Conservation (phyloP, 2,329 filamentous ascomycete species). For the Fusarium burgessii region DNA sequence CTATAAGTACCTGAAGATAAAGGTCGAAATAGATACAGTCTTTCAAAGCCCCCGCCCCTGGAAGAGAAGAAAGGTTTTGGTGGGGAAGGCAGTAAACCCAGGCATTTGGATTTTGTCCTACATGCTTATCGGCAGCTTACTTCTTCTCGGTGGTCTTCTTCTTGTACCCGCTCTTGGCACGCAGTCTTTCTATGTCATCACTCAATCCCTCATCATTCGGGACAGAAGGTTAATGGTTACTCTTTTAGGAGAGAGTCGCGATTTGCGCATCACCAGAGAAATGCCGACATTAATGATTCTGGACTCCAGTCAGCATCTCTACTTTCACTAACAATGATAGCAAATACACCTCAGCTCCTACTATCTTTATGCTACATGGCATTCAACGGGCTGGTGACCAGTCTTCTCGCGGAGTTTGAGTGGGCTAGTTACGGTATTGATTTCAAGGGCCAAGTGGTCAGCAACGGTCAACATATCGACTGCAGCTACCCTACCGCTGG, state of each 20-base stretch:
- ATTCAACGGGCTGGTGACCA: neutral
- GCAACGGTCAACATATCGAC: neutral
- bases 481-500: neutral
- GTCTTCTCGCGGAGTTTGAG: neutral
- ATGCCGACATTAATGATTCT: neutral
- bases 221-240: rapidly evolving
- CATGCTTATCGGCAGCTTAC: neutral
- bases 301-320: neutral
- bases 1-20: too few relatives aligned
- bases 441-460: neutral
- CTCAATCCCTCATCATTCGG: too few relatives aligned
- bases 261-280: neutral
- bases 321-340: neutral
- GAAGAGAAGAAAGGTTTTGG: rapidly evolving
- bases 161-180: neutral
- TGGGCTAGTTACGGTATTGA: neutral
- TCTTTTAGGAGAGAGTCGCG: neutral
- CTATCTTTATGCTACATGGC: neutral
- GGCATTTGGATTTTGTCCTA: neutral
- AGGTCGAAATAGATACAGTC: too few relatives aligned
- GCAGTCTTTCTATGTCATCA: neutral
- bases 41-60: rapidly evolving
- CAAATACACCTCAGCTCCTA: neutral
- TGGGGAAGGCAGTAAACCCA: neutral
- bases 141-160: neutral